Conservation (phyloP, 108 stramenopile species). For the Thalassiosira profunda region DNA sequence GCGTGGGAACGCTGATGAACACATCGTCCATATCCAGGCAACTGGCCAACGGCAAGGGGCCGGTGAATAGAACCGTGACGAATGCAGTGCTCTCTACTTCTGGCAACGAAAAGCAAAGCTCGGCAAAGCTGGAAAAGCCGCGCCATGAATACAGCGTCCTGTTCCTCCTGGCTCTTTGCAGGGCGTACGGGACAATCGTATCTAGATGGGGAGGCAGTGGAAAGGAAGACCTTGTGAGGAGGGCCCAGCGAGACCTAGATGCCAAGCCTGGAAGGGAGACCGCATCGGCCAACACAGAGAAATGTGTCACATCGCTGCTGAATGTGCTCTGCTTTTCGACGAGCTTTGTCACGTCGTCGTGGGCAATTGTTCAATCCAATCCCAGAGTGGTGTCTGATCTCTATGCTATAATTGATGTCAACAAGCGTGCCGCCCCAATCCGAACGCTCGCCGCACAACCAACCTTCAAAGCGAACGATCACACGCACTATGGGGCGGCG, state of each 20-base stretch:
- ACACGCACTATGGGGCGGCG: constrained; percentile 17
- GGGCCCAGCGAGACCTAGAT: constrained; percentile 16
- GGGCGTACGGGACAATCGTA: constrained; percentile 73
- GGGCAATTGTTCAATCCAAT: constrained; percentile 78
- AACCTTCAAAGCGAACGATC: constrained; percentile 10
- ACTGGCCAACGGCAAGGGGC: constrained; percentile 57
- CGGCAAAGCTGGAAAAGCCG: constrained; percentile 6
- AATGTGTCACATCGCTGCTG: constrained; percentile 62
- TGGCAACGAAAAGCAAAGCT: neutral
- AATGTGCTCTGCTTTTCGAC: constrained; percentile 87
- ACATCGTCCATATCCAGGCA: constrained; percentile 67
- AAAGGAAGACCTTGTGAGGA: constrained; percentile 60
- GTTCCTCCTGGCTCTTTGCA: constrained; percentile 39
- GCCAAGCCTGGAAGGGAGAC: constrained; percentile 29
- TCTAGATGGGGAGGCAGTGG: constrained; percentile 90
- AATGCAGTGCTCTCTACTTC: constrained; percentile 19
- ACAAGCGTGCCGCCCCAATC: constrained; percentile 46
- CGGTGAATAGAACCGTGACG: constrained; percentile 20
- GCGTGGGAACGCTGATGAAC: constrained; percentile 55
- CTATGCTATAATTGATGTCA: constrained; percentile 54
- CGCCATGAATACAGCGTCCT: constrained; percentile 43
- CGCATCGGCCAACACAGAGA: constrained; percentile 62
- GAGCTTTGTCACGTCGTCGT: constrained; percentile 50
- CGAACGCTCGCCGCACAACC: constrained; percentile 15
- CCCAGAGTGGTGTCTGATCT: constrained; percentile 47